Percentiles rank a stretch among this genome's conserved stretches.
These are phyloP conservation scores for Neurospora crassa DNA, from an alignment of 2,329 filamentous ascomycete species.

Conservation along the genomic window DNA sequence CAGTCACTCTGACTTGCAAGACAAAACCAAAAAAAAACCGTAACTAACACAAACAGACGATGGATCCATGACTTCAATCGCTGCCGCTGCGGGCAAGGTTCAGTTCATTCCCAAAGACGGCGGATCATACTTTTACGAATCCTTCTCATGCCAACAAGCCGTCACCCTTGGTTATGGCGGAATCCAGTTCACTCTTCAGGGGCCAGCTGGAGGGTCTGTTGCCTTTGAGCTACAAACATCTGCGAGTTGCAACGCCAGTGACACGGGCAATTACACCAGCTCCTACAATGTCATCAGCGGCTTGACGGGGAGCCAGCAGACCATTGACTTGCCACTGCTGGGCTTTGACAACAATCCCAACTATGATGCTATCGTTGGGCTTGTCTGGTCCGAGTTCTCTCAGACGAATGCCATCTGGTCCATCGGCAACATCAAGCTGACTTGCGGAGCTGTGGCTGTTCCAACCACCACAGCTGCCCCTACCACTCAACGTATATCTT, in stretches of 20 bases:
- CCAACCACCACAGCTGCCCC: neutral
- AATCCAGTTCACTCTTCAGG: slow-evolving; percentile 37
- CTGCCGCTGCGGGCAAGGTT: slow-evolving; percentile 32
- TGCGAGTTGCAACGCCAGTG: slow-evolving; percentile 9
- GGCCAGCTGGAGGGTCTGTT: slow-evolving; percentile 30
- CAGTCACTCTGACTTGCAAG: neutral
- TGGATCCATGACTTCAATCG: slow-evolving; percentile 27
- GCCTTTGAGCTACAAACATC: slow-evolving; percentile 37
- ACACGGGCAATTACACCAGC: slow-evolving; percentile 11
- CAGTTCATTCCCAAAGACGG: slow-evolving; percentile 37
- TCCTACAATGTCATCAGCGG: slow-evolving; percentile 23
- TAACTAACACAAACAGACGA: slow-evolving; percentile 31
- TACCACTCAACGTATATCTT: slow-evolving; percentile 6
- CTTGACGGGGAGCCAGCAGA: slow-evolving; percentile 39
- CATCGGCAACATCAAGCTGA: slow-evolving; percentile 18
- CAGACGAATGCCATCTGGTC: slow-evolving; percentile 13
- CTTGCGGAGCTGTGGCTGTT: slow-evolving; percentile 28
- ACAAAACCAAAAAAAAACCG: too few relatives aligned
- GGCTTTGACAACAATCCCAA: slow-evolving; percentile 39
- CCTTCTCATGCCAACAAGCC: slow-evolving; percentile 37
- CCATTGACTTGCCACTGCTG: slow-evolving; percentile 38
- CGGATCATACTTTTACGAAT: slow-evolving; percentile 44
- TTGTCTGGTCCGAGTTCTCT: slow-evolving; percentile 18
- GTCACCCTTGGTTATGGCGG: slow-evolving; percentile 35
- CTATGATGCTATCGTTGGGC: slow-evolving; percentile 29